Conservation (phyloP, 805 yeast genomes). For the Candida corydali region DNA sequence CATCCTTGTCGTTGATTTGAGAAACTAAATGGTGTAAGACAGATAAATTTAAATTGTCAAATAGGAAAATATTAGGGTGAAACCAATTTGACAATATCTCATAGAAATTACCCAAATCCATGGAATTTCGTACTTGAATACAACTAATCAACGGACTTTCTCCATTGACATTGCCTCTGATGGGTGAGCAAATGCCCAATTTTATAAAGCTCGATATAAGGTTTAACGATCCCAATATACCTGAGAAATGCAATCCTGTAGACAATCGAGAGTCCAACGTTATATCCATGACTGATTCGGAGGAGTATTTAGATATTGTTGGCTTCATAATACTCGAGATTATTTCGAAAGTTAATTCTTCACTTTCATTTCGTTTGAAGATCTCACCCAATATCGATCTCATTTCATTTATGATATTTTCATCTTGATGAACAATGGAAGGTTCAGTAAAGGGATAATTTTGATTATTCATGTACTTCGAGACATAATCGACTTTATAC, state of each 20-base stretch:
- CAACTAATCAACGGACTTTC: constrained; percentile 58
- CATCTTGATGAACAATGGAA: constrained; percentile 18
- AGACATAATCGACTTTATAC: constrained; percentile 3
- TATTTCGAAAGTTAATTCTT: constrained; percentile 16
- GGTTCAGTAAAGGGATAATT: constrained; percentile 36
- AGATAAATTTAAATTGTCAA: constrained; percentile 66
- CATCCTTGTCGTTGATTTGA: constrained; percentile 8
- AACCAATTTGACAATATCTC: constrained; percentile 60
- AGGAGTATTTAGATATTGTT: constrained; percentile 13
- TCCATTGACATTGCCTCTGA: constrained; percentile 36
- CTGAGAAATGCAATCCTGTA: constrained; percentile 41
- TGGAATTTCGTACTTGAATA: constrained; percentile 76
- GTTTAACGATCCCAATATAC: constrained; percentile 34
- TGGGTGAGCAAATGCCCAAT: constrained; percentile 33
- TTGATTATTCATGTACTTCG: constrained; percentile 15
- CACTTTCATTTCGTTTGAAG: constrained; percentile 29
- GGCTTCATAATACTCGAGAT: constrained; percentile 22
- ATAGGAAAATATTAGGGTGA: constrained; percentile 52
- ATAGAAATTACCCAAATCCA: constrained; percentile 73
- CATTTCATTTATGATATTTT: constrained; percentile 27
- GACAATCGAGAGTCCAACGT: constrained; percentile 37
- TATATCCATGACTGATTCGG: constrained; percentile 22
- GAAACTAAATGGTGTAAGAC: constrained; percentile 83
- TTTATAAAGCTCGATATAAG: constrained; percentile 32
- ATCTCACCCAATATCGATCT: constrained; percentile 31